phyloP scores from a whole-genome alignment of 116 monocot species.

The Zostera marina region DNA sequence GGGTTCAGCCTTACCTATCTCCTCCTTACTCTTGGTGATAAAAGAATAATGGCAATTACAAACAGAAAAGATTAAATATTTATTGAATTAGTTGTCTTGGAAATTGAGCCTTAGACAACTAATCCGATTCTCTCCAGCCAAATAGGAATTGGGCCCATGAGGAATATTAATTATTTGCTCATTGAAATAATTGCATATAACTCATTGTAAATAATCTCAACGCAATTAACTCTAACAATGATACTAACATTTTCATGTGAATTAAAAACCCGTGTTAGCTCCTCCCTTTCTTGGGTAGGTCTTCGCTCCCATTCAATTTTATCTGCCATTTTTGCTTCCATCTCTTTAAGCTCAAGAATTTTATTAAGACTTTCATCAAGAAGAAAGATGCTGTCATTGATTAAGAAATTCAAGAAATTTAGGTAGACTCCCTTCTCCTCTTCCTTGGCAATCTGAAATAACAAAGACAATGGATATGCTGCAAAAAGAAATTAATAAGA shows the following conservation, averaged over 20 bases:
- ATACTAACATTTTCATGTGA: conserved; percentile 74
- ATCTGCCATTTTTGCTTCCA: conserved; percentile 92
- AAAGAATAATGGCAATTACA: too few relatives aligned
- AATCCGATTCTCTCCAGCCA: too few relatives aligned
- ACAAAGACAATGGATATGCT: neutral
- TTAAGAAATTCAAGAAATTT: conserved; percentile 93
- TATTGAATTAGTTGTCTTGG: too few relatives aligned
- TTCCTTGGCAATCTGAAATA: conserved; percentile 74
- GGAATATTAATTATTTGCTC: too few relatives aligned
- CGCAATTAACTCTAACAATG: neutral
- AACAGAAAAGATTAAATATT: too few relatives aligned
- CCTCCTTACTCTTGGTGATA: too few relatives aligned
- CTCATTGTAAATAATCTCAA: too few relatives aligned
- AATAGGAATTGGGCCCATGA: too few relatives aligned
- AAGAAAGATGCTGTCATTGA: conserved; percentile 99
- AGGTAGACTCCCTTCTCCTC: conserved; percentile 98
- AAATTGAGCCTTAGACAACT: too few relatives aligned
- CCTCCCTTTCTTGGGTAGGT: conserved; percentile 84
- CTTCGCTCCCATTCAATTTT: conserved; percentile 76
- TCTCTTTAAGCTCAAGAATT: conserved; percentile 91
- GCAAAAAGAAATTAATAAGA: conserved; percentile 2
- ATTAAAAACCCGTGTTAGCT: conserved; percentile 62
- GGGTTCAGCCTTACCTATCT: too few relatives aligned
- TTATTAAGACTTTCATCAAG: conserved; percentile 98
- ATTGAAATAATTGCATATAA: too few relatives aligned